Conservation (phyloP, 495 filamentous ascomycete genomes). For the Aspergillus haitiensis region DNA sequence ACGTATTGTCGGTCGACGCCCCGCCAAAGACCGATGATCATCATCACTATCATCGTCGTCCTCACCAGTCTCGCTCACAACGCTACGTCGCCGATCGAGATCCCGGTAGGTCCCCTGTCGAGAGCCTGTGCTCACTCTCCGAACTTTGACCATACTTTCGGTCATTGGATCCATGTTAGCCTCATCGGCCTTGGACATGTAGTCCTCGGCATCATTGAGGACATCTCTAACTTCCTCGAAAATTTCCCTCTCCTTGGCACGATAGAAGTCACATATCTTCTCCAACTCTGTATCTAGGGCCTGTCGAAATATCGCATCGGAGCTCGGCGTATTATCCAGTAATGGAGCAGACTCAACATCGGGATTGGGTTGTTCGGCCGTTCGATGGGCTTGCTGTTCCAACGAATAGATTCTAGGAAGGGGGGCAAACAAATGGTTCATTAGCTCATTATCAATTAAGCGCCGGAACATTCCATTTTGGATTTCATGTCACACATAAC, state of each 20-base stretch:
- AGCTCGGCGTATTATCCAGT: slow-evolving; percentile 61
- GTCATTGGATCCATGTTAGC: slow-evolving; percentile 56
- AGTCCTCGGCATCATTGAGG: slow-evolving; percentile 70
- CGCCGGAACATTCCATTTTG: background rate
- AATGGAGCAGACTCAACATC: slow-evolving; percentile 87
- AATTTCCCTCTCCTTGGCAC: slow-evolving; percentile 81
- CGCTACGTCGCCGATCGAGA: slow-evolving; percentile 49
- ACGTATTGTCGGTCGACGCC: slow-evolving; percentile 19
- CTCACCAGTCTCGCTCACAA: slow-evolving; percentile 46
- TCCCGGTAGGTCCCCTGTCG: slow-evolving; percentile 44
- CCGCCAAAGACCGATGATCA: slow-evolving; percentile 26
- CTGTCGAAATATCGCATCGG: slow-evolving; percentile 74
- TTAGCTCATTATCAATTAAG: slow-evolving; percentile 29
- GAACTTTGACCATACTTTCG: slow-evolving; percentile 46
- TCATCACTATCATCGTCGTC: slow-evolving; percentile 58
- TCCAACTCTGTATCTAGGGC: slow-evolving; percentile 88
- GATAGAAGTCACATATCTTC: slow-evolving; percentile 89
- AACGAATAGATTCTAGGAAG: slow-evolving; percentile 79
- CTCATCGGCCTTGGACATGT: slow-evolving; percentile 61
- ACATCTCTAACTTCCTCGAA: slow-evolving; percentile 76
- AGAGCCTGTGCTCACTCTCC: slow-evolving; percentile 42
- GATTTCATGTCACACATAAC: background rate
- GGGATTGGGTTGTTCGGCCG: slow-evolving; percentile 43
- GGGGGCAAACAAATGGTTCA: slow-evolving; percentile 5
- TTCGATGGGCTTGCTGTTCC: slow-evolving; percentile 69